Percentiles rank a stretch among this genome's conserved stretches.
Conservation (phyloP, 2,329 filamentous ascomycete genomes). For the Penicillium sp. region DNA sequence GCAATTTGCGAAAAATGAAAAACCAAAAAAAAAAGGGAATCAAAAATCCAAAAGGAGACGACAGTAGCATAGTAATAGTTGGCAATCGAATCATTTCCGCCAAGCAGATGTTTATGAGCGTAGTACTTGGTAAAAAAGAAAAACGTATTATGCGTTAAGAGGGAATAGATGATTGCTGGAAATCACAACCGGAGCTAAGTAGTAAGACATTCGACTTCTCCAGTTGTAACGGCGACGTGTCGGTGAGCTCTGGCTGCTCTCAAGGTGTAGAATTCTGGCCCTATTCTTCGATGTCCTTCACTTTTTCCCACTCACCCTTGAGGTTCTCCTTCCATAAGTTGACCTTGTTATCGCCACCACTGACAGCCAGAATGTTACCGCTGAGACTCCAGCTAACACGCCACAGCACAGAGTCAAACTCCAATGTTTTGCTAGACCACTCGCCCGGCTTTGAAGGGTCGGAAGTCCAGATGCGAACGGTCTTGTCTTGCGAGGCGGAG, state of each 20-base stretch:
- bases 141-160: constrained; percentile 15
- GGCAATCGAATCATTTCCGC: neutral
- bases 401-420: constrained; percentile 90
- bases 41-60: neutral
- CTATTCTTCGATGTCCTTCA: constrained; percentile 92
- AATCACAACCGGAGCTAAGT: constrained; percentile 12
- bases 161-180: constrained; percentile 17
- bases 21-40: neutral
- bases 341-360: constrained; percentile 93
- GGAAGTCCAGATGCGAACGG: constrained; percentile 93
- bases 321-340: constrained; percentile 98
- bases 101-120: neutral
- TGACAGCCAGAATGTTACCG: constrained; percentile 93
- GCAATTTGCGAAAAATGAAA: neutral
- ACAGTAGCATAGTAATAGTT: neutral
- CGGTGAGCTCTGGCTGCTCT: too few relatives aligned
- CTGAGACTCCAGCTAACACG: constrained; percentile 97
- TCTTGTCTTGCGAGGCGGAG: constrained; percentile 93
- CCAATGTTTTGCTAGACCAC: constrained; percentile 83
- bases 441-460: constrained; percentile 66
- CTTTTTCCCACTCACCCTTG: constrained; percentile 93
- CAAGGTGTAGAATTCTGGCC: too few relatives aligned
- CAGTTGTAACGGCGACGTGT: too few relatives aligned
- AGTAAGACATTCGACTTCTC: too few relatives aligned
- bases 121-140: neutral